Evolutionary conservation across 2,329 filamentous ascomycete genomes (phyloP).

Genomic region (Camillea tinctor): DNA sequence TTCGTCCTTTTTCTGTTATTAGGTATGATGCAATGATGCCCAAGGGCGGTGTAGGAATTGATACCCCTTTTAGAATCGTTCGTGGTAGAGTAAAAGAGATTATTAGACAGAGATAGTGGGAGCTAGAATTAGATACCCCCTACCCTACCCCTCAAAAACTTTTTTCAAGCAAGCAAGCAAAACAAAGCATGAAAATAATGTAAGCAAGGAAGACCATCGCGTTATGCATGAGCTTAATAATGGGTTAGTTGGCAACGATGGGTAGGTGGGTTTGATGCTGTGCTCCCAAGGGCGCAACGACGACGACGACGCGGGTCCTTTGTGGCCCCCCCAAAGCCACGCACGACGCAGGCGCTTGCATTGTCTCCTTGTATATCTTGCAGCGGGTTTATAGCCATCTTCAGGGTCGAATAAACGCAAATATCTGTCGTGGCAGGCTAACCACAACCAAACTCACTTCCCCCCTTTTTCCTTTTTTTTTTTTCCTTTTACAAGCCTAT

Average conservation of each 20-base stretch:
- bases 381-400: background rate
- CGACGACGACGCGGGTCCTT: background rate
- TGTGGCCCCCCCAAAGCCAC: background rate
- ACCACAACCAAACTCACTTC: background rate
- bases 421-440: background rate
- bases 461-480: background rate
- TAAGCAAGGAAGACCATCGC: background rate
- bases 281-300: background rate
- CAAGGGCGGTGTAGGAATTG: slow-evolving; percentile 29
- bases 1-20: background rate
- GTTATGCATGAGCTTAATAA: background rate
- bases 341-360: background rate
- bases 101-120: slow-evolving; percentile 2
- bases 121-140: too few relatives aligned
- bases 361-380: background rate
- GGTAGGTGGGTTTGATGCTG: background rate
- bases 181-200: too few relatives aligned
- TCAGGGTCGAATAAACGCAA: background rate
- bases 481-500: slow-evolving; percentile 4
- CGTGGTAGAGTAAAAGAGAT: slow-evolving; percentile 24
- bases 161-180: too few relatives aligned
- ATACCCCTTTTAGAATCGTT: slow-evolving; percentile 31
- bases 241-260: background rate
- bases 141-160: too few relatives aligned
- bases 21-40: slow-evolving; percentile 28